Evolutionary conservation across 208 protist species (phyloP), one percentile per base, ranked within the genome.

Genomic region (Leishmania gerbilli): DNA sequence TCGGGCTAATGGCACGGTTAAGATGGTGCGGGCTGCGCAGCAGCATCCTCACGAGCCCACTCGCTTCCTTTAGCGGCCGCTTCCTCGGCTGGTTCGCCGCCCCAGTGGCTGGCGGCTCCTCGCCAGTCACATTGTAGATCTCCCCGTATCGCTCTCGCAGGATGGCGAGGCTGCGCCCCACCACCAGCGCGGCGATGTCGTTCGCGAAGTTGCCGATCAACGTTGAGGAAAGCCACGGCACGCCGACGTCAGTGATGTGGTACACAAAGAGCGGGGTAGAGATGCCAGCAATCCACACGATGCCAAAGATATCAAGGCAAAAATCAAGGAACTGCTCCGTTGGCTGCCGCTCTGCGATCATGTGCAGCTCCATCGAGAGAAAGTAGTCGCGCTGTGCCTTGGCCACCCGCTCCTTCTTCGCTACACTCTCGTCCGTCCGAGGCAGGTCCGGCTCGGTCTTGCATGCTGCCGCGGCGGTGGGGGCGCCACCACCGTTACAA

Each of bases 301-400:
- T 85, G 64, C 94, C 94, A 79, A 96, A 96, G 37, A 92, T 90
- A 77, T 97, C 94, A n/a, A 97, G 86, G 65, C 86, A 94, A 56
- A 97, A 91, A 83, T 96, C 88, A 11, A 97, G 84, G 24, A 94
- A 91, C 83, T 91, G 84, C 84, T 96, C 89, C 45, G 92, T 87
- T 34, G 90, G 88, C 77, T 92, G 88, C 21, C 85, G 90, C 71
- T 92, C 85, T 49, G 89, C 84, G 34, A 89, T 89, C 72, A 93
- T 81, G 76, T 72, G 76, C 71, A 91, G 85, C 84, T 97, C 94
- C 72, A 88, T 79, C 7, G 62, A 64, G n/a, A 88, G 78, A 83
- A 97, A 97, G 76, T 88, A 76, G 55, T 85, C 71, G 8, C 84
- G 81, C 77, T 91, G 87, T 37, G 77, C 79, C 84, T 77, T 82